Evolutionary conservation across 176 grass and related monocot species (phyloP), one percentile per base, ranked within the genome.

Genomic region (Chloris gayana): DNA sequence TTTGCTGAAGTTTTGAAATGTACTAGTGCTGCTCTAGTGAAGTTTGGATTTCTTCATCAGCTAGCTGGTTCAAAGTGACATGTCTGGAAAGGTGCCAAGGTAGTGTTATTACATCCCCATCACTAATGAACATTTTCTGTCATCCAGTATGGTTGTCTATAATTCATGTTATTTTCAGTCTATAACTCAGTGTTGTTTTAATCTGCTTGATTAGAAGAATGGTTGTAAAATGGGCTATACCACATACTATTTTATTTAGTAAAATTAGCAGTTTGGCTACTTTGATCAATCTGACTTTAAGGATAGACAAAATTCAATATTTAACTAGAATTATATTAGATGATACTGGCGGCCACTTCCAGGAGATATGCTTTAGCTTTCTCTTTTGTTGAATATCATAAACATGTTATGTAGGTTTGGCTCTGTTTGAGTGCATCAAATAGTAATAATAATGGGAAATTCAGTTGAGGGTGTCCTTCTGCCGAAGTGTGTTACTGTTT

Each of bases 71-170:
- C 32, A 18, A 38, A 39, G 33, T 75, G 72, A 17, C 81, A 88
- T 88, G 87, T 75, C 87, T 74, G 33, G 51, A 26, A 88, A 84
- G 61, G 32, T 75, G 26, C 45, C 69, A 75, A 84, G 87, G 87
- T 84, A 80, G 15, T 75, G 13, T 62, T 37, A 67, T 68, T 39
- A 42, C 50, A 69, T 70, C 35, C 25, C 33, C 29, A 63, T 24
- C 47, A 27, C 34, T 0, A 4, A 67, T 3, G 1, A 39, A 15
- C 25, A 21, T 45, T 47, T 65, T 61, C 46, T 75, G 25, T 69
- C 39, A 67, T 37, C 24, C 33, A 9, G 33, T 37, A 9, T 62
- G 72, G 11, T 79, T 79, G 54, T 79, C n/a, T 27, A 12, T 27
- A 24, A 60, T 78, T 83, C 37, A 25, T 50, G 10, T 49, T 53